Evolutionary conservation across 2,329 filamentous ascomycete species (phyloP), one percentile per base, ranked within the genome.

Genomic region (Scolecobasidium constrictum): DNA sequence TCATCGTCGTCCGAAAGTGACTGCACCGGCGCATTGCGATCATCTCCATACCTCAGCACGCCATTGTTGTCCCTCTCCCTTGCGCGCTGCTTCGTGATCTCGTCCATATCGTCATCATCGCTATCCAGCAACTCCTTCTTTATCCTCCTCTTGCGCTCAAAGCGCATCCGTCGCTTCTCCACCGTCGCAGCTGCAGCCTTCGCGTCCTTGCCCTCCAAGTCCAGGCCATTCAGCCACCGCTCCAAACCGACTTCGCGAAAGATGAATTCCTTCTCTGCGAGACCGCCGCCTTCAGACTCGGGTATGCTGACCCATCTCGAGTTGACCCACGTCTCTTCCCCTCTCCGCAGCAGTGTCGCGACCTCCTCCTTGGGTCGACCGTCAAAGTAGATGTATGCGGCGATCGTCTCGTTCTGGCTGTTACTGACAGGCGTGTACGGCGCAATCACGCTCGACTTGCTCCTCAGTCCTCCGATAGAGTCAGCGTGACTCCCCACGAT

Each of bases 251-350:
- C 92, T 62, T 98, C 92, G 44, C 90, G 84, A 65, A 98, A 98
- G 50, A 98, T 68, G 53, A 98, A 98, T 59, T 98, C 92, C 50
- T 92, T 79, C 68, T 98, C 92, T 21, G 92, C 92, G 36, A 98
- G 75, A 34, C 92, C 92, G 39, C 92, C 92, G 22, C 90, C 90
- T 63, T 96, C 90, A 18, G 82, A 78, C 20, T 88, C 81, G 3
- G 90, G 86, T 5, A 98, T 79, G 57, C 93, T 90, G 39, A 98
- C 92, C 92, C 92, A 98, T 53, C 92, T 75, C 44, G 87, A 95
- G 57, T 96, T 98, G 18, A 98, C 93, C 92, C 92, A 98, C 2
- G 92, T 98, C 65, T 98, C 92, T 59, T 96, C 92, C 18, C 92
- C 90, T 11, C 88, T 83, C 43, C 92, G 75, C 41, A 98, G 70